Conservation (phyloP, 148 eudicot species). For the Camellia sinensis region DNA sequence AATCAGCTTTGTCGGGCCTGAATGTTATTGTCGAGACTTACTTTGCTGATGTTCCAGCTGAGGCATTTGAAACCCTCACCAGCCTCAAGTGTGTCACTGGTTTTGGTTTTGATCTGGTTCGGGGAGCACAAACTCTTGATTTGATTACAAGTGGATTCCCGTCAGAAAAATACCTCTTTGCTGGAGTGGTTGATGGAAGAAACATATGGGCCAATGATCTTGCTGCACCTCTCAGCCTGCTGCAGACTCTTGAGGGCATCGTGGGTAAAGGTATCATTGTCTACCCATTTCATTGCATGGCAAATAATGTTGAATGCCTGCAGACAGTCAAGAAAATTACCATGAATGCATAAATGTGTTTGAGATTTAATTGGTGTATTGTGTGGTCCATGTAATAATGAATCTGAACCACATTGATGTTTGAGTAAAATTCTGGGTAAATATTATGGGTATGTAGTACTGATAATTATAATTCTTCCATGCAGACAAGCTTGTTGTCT, state of each 20-base stretch:
- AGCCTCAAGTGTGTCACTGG: slow-evolving; percentile 68
- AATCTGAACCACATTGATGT: too few relatives aligned
- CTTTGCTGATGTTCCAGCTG: slow-evolving; percentile 80
- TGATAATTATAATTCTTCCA: not conserved
- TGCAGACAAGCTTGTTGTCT: slow-evolving; percentile 92
- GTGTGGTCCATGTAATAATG: too few relatives aligned
- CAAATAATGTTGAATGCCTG: not conserved
- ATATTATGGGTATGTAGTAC: too few relatives aligned
- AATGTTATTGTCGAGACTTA: slow-evolving; percentile 76
- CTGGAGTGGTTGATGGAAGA: slow-evolving; percentile 95
- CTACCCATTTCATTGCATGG: not conserved
- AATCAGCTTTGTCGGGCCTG: slow-evolving; percentile 68
- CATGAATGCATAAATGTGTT: too few relatives aligned
- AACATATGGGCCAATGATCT: slow-evolving; percentile 98
- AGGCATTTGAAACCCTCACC: slow-evolving; percentile 75
- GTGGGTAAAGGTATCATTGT: slow-evolving; percentile 68
- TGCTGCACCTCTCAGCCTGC: slow-evolving; percentile 55
- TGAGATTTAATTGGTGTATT: too few relatives aligned
- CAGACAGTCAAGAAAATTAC: not conserved
- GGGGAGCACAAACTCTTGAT: slow-evolving; percentile 77
- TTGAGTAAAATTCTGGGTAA: too few relatives aligned
- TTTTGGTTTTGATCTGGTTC: slow-evolving; percentile 82
- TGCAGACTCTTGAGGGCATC: slow-evolving; percentile 60
- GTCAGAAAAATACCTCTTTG: slow-evolving; percentile 83
- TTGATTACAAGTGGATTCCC: slow-evolving; percentile 77